These are phyloP conservation scores for Yarrowia alimentaria DNA, from an alignment of 805 yeast genomes.

Conservation along the genomic window DNA sequence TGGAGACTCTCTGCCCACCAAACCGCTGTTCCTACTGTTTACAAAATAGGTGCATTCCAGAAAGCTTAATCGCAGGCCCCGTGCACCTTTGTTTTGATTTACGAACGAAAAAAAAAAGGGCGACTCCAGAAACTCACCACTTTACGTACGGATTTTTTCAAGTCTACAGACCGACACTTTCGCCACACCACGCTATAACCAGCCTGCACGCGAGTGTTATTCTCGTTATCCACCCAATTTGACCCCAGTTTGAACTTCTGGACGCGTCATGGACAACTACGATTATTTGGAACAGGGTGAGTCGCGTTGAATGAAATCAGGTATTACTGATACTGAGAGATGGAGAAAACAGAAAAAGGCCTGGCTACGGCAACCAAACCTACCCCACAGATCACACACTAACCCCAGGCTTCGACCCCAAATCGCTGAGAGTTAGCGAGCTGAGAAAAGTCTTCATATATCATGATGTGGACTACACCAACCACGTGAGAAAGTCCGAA, in stretches of 20 bases:
- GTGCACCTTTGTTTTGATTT: slow-evolving; percentile 27
- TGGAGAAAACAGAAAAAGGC: too few relatives aligned
- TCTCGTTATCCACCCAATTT: too few relatives aligned
- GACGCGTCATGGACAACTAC: slow-evolving; percentile 27
- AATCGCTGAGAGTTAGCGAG: slow-evolving; percentile 62
- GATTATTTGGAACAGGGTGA: slow-evolving; percentile 24
- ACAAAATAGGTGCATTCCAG: slow-evolving; percentile 8
- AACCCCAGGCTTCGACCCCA: slow-evolving; percentile 63
- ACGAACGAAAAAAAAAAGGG: too few relatives aligned
- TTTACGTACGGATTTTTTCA: slow-evolving; percentile 11
- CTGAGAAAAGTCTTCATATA: slow-evolving; percentile 64
- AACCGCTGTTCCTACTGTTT: too few relatives aligned
- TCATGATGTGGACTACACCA: slow-evolving; percentile 55
- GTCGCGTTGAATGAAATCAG: too few relatives aligned
- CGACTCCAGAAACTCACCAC: too few relatives aligned
- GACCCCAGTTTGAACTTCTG: slow-evolving; percentile 1
- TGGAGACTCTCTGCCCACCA: too few relatives aligned
- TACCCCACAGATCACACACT: too few relatives aligned
- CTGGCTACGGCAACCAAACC: too few relatives aligned
- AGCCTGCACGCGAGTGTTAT: too few relatives aligned
- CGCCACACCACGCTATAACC: background rate
- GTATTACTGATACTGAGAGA: too few relatives aligned
- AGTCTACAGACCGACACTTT: background rate
- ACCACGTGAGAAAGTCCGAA: too few relatives aligned
- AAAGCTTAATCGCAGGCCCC: slow-evolving; percentile 18